Evolutionary conservation across 2,329 filamentous ascomycete species (phyloP), one percentile per base, ranked within the genome.

Genomic region (Corinectria fuckeliana): DNA sequence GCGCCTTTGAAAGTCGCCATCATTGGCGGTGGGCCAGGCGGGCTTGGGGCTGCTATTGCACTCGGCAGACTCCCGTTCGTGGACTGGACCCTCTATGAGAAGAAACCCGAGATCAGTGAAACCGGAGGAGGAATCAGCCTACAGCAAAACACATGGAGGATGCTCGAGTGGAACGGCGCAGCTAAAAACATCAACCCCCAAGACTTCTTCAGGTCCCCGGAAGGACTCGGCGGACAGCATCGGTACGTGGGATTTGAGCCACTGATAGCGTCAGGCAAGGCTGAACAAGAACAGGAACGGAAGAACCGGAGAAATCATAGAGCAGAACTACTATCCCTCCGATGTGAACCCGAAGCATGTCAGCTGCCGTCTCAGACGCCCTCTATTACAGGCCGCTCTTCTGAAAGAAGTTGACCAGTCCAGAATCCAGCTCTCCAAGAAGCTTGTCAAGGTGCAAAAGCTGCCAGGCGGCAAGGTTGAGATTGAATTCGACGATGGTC

Each of bases 381-480:
- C 76, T 4, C 74, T 75, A 53, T 70, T 86, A 3, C 84, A 86
- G 63, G 74, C 76, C 2, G 80, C 82, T 0, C 74, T 86, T 1
- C 70, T 83, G 3, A 72, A 77, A 1, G 75, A 78, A n/a, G 76
- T 85, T 0, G 75, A 79, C 3, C 68, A 73, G 3, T 78, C 76
- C 0, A 71, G 75, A 0, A 76, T 86, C 30, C 74, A 78, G 5
- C 72, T 83, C 1, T 75, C 74, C 1, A 83, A 81, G 51, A 80
- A 77, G 50, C 72, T 85, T 3, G 58, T 69, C 0, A 63, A 61
- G 0, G 63, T 85, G 2, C 68, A 77, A 3, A 72, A 83, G 48
- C 59, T 77, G 2, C 65, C 70, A 0, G 63, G 57, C 13, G 69
- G 67, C 0, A 80, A 78, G 4, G 70, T 82, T 1, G 62, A 71